A percentile compares a stretch with the other conserved stretches of the same genome.
These are phyloP conservation scores for Calonectria multiphialidica DNA, from an alignment of 2,329 filamentous ascomycete genomes.

Conservation along the genomic window DNA sequence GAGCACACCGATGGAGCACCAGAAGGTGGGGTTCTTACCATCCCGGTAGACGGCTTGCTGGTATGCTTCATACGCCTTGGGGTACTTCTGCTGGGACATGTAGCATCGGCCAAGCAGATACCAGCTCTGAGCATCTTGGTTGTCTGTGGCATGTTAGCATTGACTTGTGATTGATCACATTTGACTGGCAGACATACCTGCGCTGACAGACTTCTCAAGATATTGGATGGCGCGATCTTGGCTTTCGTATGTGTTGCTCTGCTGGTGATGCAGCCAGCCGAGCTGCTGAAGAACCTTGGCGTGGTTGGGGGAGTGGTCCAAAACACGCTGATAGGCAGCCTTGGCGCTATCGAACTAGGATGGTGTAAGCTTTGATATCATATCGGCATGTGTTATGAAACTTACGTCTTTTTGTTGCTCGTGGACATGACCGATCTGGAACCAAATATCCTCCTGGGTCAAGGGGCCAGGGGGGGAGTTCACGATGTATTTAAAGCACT, in stretches of 20 bases:
- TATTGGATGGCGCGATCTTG: constrained; percentile 98
- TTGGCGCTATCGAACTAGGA: constrained; percentile 93
- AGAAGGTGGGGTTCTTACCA: constrained; percentile 97
- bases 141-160: constrained; percentile 70
- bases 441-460: constrained; percentile 99
- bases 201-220: constrained; percentile 93
- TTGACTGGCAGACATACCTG: constrained; percentile 70
- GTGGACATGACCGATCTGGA: constrained; percentile 98
- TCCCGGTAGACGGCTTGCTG: constrained; percentile 99
- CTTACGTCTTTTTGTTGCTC: constrained; percentile 98
- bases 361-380: constrained; percentile 51
- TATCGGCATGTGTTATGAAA: constrained; percentile 32
- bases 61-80: constrained; percentile 98
- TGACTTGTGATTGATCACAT: background rate
- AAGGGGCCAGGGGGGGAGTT: constrained; percentile 90
- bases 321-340: constrained; percentile 89
- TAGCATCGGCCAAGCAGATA: constrained; percentile 97
- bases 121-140: constrained; percentile 97
- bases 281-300: constrained; percentile 98
- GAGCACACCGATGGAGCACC: constrained; percentile 98
- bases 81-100: constrained; percentile 99
- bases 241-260: constrained; percentile 89
- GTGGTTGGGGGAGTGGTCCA: constrained; percentile 95
- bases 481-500: constrained; percentile 99
- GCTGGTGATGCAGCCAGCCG: constrained; percentile 97